Conservation (phyloP, 108 stramenopile genomes). For the Nitzschia putrida region DNA sequence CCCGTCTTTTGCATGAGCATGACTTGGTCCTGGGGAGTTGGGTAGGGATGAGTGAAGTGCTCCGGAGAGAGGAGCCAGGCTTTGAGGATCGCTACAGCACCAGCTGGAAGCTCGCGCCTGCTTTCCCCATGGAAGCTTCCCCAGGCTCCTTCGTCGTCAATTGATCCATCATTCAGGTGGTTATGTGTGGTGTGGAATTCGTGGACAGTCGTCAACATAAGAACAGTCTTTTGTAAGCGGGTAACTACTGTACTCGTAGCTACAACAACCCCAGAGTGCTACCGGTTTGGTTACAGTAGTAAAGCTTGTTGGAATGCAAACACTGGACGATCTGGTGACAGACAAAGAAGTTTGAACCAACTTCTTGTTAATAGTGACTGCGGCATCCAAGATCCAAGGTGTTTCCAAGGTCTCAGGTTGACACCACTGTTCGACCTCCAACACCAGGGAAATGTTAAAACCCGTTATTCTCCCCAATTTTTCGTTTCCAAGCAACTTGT, state of each 20-base stretch:
- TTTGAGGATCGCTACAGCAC: constrained; percentile 87
- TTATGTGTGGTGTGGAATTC: constrained; percentile 11
- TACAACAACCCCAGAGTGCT: no score
- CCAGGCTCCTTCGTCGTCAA: constrained; percentile 40
- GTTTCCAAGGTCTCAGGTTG: background rate
- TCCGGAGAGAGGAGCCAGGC: constrained; percentile 89
- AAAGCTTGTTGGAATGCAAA: background rate
- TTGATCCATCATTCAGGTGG: constrained; percentile 3
- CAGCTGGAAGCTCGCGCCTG: constrained; percentile 87
- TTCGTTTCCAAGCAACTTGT: no score
- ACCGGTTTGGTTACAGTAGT: no score
- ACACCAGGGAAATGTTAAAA: no score
- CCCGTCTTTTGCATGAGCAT: constrained; percentile 93
- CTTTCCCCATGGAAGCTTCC: constrained; percentile 57
- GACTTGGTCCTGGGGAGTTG: constrained; percentile 88
- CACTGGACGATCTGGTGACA: background rate
- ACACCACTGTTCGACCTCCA: constrained; percentile 12
- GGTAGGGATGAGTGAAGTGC: constrained; percentile 92
- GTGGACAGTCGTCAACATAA: constrained; percentile 20
- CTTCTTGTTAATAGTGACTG: constrained; percentile 2
- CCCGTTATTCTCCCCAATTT: no score
- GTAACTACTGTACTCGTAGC: background rate
- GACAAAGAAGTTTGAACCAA: background rate
- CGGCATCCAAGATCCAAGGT: background rate
- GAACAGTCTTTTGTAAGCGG: background rate